Evolutionary conservation across 2,329 filamentous ascomycete species (phyloP).

Genomic region (Aspergillus ustus): DNA sequence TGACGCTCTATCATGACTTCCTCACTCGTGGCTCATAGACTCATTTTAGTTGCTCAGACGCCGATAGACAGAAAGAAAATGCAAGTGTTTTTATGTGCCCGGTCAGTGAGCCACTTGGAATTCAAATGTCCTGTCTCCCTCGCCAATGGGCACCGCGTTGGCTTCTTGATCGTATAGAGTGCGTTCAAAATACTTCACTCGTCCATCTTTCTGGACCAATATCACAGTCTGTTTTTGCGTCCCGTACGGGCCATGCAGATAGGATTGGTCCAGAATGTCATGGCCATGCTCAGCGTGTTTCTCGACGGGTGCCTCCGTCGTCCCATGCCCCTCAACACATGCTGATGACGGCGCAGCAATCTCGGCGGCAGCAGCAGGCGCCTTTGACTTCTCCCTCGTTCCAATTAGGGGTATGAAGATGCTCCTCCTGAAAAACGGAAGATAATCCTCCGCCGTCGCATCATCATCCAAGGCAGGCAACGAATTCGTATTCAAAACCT

Average conservation of each 20-base stretch:
- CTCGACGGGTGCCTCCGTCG: constrained; percentile 13
- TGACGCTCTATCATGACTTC: constrained; percentile 1
- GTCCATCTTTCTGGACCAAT: constrained; percentile 59
- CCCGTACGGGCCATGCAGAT: constrained; percentile 60
- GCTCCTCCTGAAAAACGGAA: constrained; percentile 61
- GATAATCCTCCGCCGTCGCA: constrained; percentile 57
- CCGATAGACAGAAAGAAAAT: constrained; percentile 2
- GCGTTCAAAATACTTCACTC: constrained; percentile 65
- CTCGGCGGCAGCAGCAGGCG: not conserved
- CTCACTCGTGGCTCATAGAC: constrained; percentile 1
- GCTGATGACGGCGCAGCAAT: not conserved
- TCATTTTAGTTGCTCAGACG: constrained; percentile 7
- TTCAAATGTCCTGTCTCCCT: constrained; percentile 24
- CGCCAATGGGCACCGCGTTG: constrained; percentile 40
- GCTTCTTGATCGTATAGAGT: constrained; percentile 62
- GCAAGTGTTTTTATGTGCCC: not conserved
- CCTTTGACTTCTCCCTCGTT: constrained; percentile 45
- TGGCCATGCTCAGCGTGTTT: constrained; percentile 17
- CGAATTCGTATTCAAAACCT: constrained; percentile 59
- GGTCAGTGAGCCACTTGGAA: constrained; percentile 14
- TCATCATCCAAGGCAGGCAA: constrained; percentile 57
- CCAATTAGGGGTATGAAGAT: constrained; percentile 65
- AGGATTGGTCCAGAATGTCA: constrained; percentile 33
- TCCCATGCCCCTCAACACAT: not conserved
- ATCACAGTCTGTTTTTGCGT: constrained; percentile 69